phyloP scores from a whole-genome alignment of 345 rosid species.

The Zanthoxylum bungeanum region DNA sequence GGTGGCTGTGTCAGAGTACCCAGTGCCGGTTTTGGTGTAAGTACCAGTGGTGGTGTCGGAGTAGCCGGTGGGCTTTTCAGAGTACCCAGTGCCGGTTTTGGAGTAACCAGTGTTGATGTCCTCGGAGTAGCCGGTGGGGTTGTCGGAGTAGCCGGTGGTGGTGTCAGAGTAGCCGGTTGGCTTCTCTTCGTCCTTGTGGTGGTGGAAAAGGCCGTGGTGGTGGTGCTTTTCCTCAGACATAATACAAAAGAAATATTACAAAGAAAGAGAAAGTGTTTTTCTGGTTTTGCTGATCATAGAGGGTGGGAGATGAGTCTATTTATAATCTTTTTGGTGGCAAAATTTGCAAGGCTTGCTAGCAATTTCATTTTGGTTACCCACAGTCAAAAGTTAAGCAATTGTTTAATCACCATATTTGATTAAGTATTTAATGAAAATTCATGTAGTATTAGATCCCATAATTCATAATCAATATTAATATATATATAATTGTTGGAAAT shows the following conservation, averaged over 20 bases:
- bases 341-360: no score
- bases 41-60: background rate
- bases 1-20: constrained; percentile 8
- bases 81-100: background rate
- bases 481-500: no score
- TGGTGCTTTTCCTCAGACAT: constrained; percentile 51
- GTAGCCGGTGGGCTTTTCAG: background rate
- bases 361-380: no score
- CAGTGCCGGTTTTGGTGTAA: background rate
- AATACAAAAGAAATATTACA: background rate
- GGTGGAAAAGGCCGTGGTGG: constrained; percentile 47
- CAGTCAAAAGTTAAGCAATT: no score
- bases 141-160: constrained; percentile 1
- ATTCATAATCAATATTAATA: no score
- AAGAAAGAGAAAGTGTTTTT: background rate
- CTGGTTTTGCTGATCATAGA: background rate
- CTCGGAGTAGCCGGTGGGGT: background rate
- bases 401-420: no score
- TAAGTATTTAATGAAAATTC: no score
- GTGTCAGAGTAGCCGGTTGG: constrained; percentile 16
- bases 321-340: no score
- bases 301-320: no score
- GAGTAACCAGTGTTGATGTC: background rate
- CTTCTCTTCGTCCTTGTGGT: constrained; percentile 35
- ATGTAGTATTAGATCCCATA: no score